Evolutionary conservation across 2,329 filamentous ascomycete species (phyloP).

Genomic region (Curvularia hawaiiensis): DNA sequence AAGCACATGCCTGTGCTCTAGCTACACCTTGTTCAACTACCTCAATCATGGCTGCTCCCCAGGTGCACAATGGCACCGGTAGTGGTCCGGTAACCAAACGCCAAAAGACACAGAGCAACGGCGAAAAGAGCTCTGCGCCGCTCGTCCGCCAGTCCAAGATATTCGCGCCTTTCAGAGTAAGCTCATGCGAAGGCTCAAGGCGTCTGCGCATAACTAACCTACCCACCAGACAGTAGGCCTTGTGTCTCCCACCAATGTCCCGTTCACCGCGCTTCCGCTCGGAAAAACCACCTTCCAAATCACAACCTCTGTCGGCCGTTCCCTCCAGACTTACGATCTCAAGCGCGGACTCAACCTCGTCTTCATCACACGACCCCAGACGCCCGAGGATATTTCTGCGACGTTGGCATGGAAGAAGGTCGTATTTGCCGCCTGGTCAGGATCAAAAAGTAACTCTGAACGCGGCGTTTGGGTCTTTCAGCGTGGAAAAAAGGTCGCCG

Average conservation of each 20-base stretch:
- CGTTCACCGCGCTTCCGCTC: slow-evolving; percentile 85
- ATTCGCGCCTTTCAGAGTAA: slow-evolving; percentile 90
- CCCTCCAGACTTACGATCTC: slow-evolving; percentile 94
- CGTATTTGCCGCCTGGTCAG: slow-evolving; percentile 89
- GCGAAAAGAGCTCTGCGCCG: slow-evolving; percentile 49
- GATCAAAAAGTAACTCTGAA: slow-evolving; percentile 55
- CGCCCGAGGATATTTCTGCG: slow-evolving; percentile 82
- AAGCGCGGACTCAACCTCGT: slow-evolving; percentile 88
- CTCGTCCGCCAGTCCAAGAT: slow-evolving; percentile 68
- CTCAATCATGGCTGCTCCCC: slow-evolving; percentile 54
- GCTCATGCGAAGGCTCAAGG: slow-evolving; percentile 34
- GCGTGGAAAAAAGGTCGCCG: slow-evolving; percentile 81
- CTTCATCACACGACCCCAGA: slow-evolving; percentile 91
- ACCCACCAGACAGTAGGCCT: slow-evolving; percentile 78
- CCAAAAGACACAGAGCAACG: slow-evolving; percentile 37
- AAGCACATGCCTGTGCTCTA: slow-evolving; percentile 9
- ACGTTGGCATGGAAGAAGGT: slow-evolving; percentile 86
- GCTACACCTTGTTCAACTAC: slow-evolving; percentile 1
- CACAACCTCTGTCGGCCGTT: slow-evolving; percentile 89
- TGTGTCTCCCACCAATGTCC: slow-evolving; percentile 87
- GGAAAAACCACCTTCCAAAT: slow-evolving; percentile 97
- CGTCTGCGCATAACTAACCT: slow-evolving; percentile 13
- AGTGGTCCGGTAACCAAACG: slow-evolving; percentile 71
- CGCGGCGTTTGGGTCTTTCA: slow-evolving; percentile 91
- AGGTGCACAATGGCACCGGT: slow-evolving; percentile 51